A percentile compares a stretch with the other conserved stretches of the same genome.
These are phyloP conservation scores for Linnemannia zychae DNA, from an alignment of 192 early-diverging fungal species.

Conservation along the genomic window DNA sequence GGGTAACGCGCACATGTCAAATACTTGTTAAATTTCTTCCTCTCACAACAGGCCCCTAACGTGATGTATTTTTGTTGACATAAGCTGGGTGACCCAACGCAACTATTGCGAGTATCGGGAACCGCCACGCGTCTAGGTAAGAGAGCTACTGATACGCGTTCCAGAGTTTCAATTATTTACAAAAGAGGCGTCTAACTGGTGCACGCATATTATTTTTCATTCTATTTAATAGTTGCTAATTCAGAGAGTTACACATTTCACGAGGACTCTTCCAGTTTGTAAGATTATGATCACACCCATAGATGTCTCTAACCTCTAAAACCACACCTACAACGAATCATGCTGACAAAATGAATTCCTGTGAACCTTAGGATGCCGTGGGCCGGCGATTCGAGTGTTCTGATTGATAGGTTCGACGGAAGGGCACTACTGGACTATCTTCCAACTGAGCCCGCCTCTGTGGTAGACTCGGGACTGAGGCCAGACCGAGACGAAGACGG, in stretches of 20 bases:
- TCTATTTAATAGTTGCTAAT: constrained; percentile 25
- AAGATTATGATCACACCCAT: neutral
- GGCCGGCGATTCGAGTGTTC: constrained; percentile 38
- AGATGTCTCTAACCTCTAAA: neutral
- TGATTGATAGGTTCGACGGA: constrained; percentile 52
- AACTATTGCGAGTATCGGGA: constrained; percentile 47
- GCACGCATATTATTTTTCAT: neutral
- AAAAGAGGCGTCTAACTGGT: neutral
- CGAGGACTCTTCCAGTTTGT: constrained; percentile 43
- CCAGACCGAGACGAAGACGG: constrained; percentile 46
- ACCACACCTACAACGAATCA: neutral
- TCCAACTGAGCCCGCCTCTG: constrained; percentile 12
- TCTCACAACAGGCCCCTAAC: neutral
- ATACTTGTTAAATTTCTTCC: neutral
- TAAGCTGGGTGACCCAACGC: constrained; percentile 52
- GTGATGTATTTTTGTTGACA: neutral
- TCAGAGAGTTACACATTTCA: constrained; percentile 35
- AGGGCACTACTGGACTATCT: constrained; percentile 42
- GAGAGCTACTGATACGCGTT: neutral
- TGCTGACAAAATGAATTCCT: neutral
- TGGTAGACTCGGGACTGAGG: constrained; percentile 43
- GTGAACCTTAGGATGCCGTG: constrained; percentile 39
- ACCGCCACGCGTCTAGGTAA: constrained; percentile 34
- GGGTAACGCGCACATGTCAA: neutral
- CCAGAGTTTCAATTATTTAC: too few species aligned